Conservation (phyloP, 73 alveolate genomes). For the Tetrahymena borealis region DNA sequence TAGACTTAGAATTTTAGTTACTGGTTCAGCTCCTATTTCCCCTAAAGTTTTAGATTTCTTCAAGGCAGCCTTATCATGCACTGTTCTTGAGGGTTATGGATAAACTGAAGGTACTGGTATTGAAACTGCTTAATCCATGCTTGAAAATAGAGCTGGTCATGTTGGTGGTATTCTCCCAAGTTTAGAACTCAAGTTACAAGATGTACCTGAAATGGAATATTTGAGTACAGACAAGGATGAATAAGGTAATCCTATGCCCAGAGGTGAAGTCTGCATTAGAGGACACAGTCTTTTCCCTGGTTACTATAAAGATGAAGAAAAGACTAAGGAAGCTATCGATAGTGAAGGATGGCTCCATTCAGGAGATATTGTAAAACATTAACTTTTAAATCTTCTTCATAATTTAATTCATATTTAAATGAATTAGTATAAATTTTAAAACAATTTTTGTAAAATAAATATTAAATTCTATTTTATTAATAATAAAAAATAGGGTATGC, state of each 20-base stretch:
- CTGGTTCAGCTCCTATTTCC: conserved; percentile 94
- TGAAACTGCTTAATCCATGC: conserved; percentile 38
- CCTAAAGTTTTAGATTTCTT: conserved; percentile 72
- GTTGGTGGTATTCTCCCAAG: conserved; percentile 86
- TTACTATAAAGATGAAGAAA: conserved; percentile 66
- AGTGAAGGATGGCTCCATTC: conserved; percentile 87
- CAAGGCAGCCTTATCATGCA: conserved; percentile 61
- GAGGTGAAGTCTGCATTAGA: conserved; percentile 94
- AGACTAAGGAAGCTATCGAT: conserved; percentile 73
- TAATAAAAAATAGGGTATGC: conserved; percentile 30
- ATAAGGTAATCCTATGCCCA: conserved; percentile 61
- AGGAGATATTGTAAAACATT: conserved; percentile 70
- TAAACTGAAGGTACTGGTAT: conserved; percentile 88
- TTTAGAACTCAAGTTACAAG: conserved; percentile 78
- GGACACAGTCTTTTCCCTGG: conserved; percentile 85
- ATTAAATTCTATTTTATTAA: background rate
- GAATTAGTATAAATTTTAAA: no score
- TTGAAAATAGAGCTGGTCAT: conserved; percentile 71
- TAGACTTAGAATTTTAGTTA: conserved; percentile 67
- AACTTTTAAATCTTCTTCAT: no score
- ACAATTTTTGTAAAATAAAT: background rate
- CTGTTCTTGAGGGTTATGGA: conserved; percentile 86
- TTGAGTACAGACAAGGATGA: conserved; percentile 53
- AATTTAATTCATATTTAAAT: no score
- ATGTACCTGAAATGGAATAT: conserved; percentile 87